Base-by-base conservation (phyloP, 2,329 filamentous ascomycete genomes). In the Acarospora socialis region DNA sequence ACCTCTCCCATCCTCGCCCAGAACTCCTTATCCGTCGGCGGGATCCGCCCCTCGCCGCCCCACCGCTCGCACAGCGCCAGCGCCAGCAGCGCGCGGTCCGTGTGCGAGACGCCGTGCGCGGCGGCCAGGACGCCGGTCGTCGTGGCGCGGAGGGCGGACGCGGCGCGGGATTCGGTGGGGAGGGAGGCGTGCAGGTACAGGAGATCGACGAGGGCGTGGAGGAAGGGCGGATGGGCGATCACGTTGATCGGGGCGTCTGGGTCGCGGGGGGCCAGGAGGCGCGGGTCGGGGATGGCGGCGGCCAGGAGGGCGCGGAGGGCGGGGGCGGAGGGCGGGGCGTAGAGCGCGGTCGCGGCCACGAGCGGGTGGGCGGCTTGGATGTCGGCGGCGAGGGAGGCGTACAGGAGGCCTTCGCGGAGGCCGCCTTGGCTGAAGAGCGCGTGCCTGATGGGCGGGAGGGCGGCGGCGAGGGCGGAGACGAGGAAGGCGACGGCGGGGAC, bases 401-500 rank as follows among this genome's bases (percentile, higher is more conserved):
- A 83, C 22, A 93, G 59, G 25, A 75, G 75, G 0, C 86, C 86
- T 54, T 93, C 84, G 23, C 84, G 66, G 39, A 93, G 86, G 5
- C 84, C 86, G 13, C 86, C 82, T 44, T 82, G 77, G 49, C 83
- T 92, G 55, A 93, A 94, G 1, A 77, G 77, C 3, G 35, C 34
- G 15, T 70, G 66, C 25, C 72, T 70, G 43, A 92, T 77, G 25
- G 65, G 65, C 3, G 80, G 80, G 2, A 92, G 65, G 1, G 74
- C 70, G 23, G 69, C 60, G 19, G 77, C 63, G 10, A 94, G 68
- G 12, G 80, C 76, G 19, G 77, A 71, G n/a, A 93, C 72, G 4
- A 93, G 72, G 18, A 81, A 73, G 0, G 75, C 73, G 19, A 93
- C 83, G 18, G 86, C 83, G 1, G 82, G 80, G 23, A 92, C 84